Percentiles rank a stretch among this genome's conserved stretches.
These are phyloP conservation scores for Mucor racemosus DNA, from an alignment of 371 early-diverging fungal genomes.

Conservation along the genomic window DNA sequence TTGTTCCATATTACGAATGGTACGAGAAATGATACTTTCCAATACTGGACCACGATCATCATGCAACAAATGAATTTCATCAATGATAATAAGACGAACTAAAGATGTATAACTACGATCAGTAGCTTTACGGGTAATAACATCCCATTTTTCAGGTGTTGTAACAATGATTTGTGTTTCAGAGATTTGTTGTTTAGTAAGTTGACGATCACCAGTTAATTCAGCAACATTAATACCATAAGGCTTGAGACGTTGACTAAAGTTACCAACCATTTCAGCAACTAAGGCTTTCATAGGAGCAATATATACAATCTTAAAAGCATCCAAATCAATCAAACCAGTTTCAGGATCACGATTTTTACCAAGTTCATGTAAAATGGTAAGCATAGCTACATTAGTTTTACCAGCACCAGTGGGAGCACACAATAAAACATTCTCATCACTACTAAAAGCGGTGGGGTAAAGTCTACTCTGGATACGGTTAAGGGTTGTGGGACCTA, in stretches of 20 bases:
- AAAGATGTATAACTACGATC: constrained; percentile 91
- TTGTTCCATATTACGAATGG: constrained; percentile 89
- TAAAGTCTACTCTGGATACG: constrained; percentile 93
- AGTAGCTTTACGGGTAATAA: constrained; percentile 95
- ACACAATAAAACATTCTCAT: constrained; percentile 96
- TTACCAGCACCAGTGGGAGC: constrained; percentile 99
- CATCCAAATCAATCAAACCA: constrained; percentile 79
- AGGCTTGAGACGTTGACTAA: constrained; percentile 76
- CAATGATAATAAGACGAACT: constrained; percentile 96
- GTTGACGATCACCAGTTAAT: constrained; percentile 97
- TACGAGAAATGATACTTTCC: constrained; percentile 95
- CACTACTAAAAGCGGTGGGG: constrained; percentile 83
- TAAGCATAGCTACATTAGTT: constrained; percentile 98
- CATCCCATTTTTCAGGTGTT: constrained; percentile 99
- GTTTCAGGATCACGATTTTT: constrained; percentile 78
- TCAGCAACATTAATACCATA: constrained; percentile 94
- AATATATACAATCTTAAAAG: constrained; percentile 98
- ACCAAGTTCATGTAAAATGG: constrained; percentile 87
- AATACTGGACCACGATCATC: constrained; percentile 99
- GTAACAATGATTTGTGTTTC: constrained; percentile 98
- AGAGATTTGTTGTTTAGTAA: constrained; percentile 93
- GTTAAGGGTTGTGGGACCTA: constrained; percentile 76
- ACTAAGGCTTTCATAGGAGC: constrained; percentile 99
- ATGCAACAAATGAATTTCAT: constrained; percentile 99
- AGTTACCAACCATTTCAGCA: constrained; percentile 96